Conservation (phyloP, 1,284 basidiomycete species). For the Wallemia mellicola region DNA sequence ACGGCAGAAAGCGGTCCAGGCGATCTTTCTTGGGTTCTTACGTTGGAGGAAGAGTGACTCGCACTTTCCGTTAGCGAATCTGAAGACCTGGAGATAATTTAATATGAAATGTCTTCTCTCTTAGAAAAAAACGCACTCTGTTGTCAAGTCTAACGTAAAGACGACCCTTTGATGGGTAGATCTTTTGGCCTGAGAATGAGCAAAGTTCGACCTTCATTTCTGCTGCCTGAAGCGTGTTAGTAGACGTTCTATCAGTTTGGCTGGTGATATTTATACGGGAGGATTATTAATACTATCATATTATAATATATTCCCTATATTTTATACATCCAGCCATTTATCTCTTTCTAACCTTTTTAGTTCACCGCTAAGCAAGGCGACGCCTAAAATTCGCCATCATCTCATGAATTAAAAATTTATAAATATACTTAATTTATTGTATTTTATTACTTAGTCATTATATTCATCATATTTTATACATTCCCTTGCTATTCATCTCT, state of each 20-base stretch:
- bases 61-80: slow-evolving; percentile 38
- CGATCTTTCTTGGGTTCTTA: slow-evolving; percentile 99
- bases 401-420: neutral
- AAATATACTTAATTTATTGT: neutral
- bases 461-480: no score
- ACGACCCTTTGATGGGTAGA: slow-evolving; percentile 87
- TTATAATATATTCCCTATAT: neutral
- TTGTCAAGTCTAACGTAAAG: slow-evolving; percentile 86
- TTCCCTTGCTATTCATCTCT: no score
- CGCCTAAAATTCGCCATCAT: neutral
- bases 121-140: slow-evolving; percentile 21
- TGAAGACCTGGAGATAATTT: neutral
- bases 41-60: slow-evolving; percentile 94
- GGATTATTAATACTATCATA: no score
- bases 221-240: slow-evolving; percentile 7
- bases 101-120: neutral
- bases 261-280: no score
- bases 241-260: neutral
- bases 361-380: neutral
- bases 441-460: no score
- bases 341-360: neutral
- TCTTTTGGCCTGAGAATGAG: slow-evolving; percentile 78
- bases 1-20: slow-evolving; percentile 90
- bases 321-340: no score
- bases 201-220: slow-evolving; percentile 90